phyloP scores from a whole-genome alignment of 192 early-diverging fungal genomes.

The Coemansia sp. region DNA sequence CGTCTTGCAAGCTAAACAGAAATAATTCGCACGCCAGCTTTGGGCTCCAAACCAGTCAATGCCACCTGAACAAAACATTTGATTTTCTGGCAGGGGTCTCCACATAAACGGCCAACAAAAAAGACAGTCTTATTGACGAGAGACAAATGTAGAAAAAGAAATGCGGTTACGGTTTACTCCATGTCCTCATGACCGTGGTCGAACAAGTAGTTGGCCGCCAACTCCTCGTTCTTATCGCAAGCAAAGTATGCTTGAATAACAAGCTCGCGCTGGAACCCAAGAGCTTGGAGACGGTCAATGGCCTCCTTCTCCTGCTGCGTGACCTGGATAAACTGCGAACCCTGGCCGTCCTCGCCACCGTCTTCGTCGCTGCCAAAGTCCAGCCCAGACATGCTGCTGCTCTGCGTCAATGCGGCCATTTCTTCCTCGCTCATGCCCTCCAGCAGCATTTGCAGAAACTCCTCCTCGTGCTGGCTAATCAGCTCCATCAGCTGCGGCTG shows the following conservation, averaged over 20 bases:
- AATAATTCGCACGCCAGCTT: not conserved
- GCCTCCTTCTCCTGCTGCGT: constrained; percentile 88
- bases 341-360: constrained; percentile 66
- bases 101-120: too few species aligned
- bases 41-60: not conserved
- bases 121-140: constrained; percentile 2
- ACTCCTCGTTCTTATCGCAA: constrained; percentile 97
- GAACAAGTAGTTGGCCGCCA: constrained; percentile 95
- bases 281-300: constrained; percentile 73
- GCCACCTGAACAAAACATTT: not conserved
- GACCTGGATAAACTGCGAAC: constrained; percentile 72
- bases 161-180: not conserved
- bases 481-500: constrained; percentile 82
- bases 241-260: constrained; percentile 94
- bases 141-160: not conserved
- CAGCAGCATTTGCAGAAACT: constrained; percentile 73
- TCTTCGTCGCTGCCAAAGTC: constrained; percentile 50
- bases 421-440: constrained; percentile 43
- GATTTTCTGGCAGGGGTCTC: too few species aligned
- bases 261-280: constrained; percentile 81
- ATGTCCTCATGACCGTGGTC: constrained; percentile 68
- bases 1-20: too few species aligned
- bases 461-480: constrained; percentile 76
- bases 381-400: constrained; percentile 21
- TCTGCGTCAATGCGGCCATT: constrained; percentile 20